A percentile compares a stretch with the other conserved stretches of the same genome.
phyloP scores from a whole-genome alignment of 257 asterid genomes.

The Lavandula angustifolia region DNA sequence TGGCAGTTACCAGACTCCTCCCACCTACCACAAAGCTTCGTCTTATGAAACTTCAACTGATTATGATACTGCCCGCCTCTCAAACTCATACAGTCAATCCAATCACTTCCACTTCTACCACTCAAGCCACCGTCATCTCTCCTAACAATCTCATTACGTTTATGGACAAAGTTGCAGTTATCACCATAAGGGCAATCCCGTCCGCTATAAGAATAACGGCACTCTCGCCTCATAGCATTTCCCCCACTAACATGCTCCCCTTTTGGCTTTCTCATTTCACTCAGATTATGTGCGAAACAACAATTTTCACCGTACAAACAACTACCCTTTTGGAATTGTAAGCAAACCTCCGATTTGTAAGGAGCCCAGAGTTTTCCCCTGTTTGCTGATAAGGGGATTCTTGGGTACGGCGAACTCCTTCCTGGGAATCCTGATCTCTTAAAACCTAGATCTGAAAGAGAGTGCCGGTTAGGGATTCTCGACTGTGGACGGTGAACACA shows the following conservation, averaged over 20 bases:
- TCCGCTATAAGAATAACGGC: slow-evolving; percentile 32
- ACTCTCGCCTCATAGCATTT: slow-evolving; percentile 16
- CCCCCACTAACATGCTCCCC: slow-evolving; percentile 19
- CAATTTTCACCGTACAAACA: slow-evolving; percentile 46
- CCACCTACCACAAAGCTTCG: slow-evolving; percentile 47
- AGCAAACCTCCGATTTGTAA: slow-evolving; percentile 36
- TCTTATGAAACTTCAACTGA: slow-evolving; percentile 31
- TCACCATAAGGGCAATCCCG: slow-evolving; percentile 48
- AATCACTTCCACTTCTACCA: slow-evolving; percentile 13
- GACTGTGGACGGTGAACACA: slow-evolving; percentile 19
- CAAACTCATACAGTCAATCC: slow-evolving; percentile 19
- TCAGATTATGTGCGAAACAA: slow-evolving; percentile 37
- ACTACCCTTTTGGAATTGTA: slow-evolving; percentile 40
- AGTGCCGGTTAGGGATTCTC: slow-evolving; percentile 13
- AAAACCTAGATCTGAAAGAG: not conserved
- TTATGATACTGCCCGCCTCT: slow-evolving; percentile 3
- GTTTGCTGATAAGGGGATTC: slow-evolving; percentile 31
- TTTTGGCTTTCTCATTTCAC: slow-evolving; percentile 28
- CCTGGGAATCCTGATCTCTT: slow-evolving; percentile 34
- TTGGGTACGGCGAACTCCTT: slow-evolving; percentile 6
- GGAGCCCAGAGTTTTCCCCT: slow-evolving; percentile 22
- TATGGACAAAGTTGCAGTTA: slow-evolving; percentile 37
- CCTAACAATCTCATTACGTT: slow-evolving; percentile 3
- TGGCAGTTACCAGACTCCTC: slow-evolving; percentile 39
- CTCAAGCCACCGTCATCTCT: slow-evolving; percentile 1